phyloP scores from a whole-genome alignment of 805 yeast species.

The Cyberlindnera amylophila region DNA sequence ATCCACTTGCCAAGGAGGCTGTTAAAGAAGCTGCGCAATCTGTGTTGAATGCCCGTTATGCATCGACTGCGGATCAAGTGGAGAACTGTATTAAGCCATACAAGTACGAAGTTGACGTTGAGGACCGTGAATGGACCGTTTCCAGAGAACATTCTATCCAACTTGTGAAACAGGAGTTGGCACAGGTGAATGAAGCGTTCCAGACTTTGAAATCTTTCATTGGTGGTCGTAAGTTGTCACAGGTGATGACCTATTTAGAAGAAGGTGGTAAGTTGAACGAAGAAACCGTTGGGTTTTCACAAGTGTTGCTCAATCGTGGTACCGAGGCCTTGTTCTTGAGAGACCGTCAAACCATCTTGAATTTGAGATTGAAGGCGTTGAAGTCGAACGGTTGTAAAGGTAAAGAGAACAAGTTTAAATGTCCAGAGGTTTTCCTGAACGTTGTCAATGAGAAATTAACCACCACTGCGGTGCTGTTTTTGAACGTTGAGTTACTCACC shows the following conservation, averaged over 20 bases:
- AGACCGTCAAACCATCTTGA: constrained; percentile 66
- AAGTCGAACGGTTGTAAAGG: constrained; percentile 71
- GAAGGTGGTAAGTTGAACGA: constrained; percentile 37
- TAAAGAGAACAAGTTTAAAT: constrained; percentile 78
- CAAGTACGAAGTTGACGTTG: constrained; percentile 94
- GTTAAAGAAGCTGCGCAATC: constrained; percentile 81
- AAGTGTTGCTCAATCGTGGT: constrained; percentile 71
- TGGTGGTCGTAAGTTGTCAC: constrained; percentile 80
- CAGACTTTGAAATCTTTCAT: constrained; percentile 58
- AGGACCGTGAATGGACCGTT: constrained; percentile 87
- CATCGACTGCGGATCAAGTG: constrained; percentile 95
- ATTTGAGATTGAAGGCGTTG: constrained; percentile 72
- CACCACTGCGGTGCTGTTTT: constrained; percentile 85
- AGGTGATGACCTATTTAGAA: constrained; percentile 71
- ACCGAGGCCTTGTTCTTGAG: constrained; percentile 75
- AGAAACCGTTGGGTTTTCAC: constrained; percentile 83
- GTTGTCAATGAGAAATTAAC: constrained; percentile 90
- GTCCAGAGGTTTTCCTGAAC: constrained; percentile 93
- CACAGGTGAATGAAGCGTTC: constrained; percentile 71
- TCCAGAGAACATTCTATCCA: constrained; percentile 76
- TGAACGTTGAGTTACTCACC: constrained; percentile 89
- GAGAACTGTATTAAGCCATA: constrained; percentile 98
- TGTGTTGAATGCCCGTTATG: constrained; percentile 74
- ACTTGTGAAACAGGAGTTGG: constrained; percentile 76
- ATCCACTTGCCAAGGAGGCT: constrained; percentile 79